Percentiles rank a stretch among this genome's conserved stretches.
Conservation (phyloP, 164 flowering plant genomes). For the grape (Vitis vinifera) region DNA sequence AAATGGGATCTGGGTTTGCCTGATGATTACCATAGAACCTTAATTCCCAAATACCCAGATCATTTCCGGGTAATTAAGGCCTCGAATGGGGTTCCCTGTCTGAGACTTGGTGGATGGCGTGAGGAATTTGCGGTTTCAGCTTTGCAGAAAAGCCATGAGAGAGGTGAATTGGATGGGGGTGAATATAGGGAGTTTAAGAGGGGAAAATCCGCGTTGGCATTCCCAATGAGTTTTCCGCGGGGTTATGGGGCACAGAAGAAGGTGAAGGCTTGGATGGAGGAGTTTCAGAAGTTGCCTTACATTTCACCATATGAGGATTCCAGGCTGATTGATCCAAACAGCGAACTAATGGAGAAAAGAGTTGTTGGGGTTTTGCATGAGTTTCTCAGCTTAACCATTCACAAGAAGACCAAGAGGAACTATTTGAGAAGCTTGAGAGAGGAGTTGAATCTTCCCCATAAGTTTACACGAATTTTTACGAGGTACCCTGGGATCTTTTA, state of each 20-base stretch:
- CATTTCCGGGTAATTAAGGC: constrained; percentile 57
- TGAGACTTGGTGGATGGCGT: constrained; percentile 58
- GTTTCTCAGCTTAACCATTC: constrained; percentile 78
- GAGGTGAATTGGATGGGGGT: constrained; percentile 20
- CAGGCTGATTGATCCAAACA: constrained; percentile 63
- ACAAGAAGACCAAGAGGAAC: constrained; percentile 94
- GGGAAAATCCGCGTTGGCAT: constrained; percentile 54
- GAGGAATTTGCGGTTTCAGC: constrained; percentile 73
- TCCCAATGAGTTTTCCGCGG: constrained; percentile 85
- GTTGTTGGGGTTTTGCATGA: constrained; percentile 93
- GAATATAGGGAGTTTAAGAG: constrained; percentile 61
- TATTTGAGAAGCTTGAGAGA: constrained; percentile 85
- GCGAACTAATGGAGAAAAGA: constrained; percentile 95
- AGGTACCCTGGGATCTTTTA: constrained; percentile 96
- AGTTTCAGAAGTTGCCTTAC: constrained; percentile 89
- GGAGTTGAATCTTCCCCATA: constrained; percentile 79
- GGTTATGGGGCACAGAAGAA: constrained; percentile 87
- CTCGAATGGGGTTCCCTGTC: constrained; percentile 47
- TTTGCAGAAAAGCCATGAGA: constrained; percentile 67
- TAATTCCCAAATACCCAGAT: constrained; percentile 59
- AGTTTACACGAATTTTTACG: constrained; percentile 84
- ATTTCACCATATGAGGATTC: constrained; percentile 92
- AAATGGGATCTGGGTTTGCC: constrained; percentile 94
- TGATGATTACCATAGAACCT: constrained; percentile 46
- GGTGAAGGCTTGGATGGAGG: constrained; percentile 95